Evolutionary conservation across 2,329 filamentous ascomycete genomes (phyloP), one percentile per base, ranked within the genome.

Genomic region (Fusarium anthophilum): DNA sequence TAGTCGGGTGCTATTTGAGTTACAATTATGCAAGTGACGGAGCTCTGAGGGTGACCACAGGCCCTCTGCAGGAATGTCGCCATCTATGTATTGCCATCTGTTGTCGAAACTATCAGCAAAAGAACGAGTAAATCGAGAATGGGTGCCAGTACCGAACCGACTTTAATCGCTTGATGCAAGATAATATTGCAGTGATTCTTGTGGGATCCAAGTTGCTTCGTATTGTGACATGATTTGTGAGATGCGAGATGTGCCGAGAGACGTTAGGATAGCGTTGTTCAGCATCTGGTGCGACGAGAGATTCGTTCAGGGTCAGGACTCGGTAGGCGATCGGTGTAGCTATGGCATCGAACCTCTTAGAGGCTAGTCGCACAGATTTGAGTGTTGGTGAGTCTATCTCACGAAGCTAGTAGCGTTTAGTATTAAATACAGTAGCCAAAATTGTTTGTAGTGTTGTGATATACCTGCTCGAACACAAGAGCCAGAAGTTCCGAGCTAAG

Each of bases 401-500:
- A 65, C 80, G 78, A 61, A 87, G 80, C 85, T 87, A 62, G 37
- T n/a, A 47, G 53, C 35, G 24, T 54, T 73, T 72, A 76, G 76
- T 63, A 48, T 57, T 26, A 20, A 63, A 45, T 38, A 30, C 51
- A 45, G 26, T 28, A 24, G 14, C 17, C 45, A 35, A 26, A 22
- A 38, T 55, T 24, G 13, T 26, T 47, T 47, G 24, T 24, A 28
- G 28, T 56, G n/a, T 51, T 28, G 35, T 43, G 41, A 66, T 74
- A 41, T 79, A 86, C 85, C 77, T 85, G 81, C 73, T 84, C 75
- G 32, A 86, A 80, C 39, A 87, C 81, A 43, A 86, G 76, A 59
- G 78, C 73, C n/a, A 86, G 56, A 22, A 87, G 75, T 76, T 87
- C 85, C 9, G 83, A 81, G 74, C 83, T 86, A 24, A 87, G 80